Percentiles rank a stretch among this genome's conserved stretches.
Conservation (phyloP, 1,139 yeast species). For the Pichia cactophila region DNA sequence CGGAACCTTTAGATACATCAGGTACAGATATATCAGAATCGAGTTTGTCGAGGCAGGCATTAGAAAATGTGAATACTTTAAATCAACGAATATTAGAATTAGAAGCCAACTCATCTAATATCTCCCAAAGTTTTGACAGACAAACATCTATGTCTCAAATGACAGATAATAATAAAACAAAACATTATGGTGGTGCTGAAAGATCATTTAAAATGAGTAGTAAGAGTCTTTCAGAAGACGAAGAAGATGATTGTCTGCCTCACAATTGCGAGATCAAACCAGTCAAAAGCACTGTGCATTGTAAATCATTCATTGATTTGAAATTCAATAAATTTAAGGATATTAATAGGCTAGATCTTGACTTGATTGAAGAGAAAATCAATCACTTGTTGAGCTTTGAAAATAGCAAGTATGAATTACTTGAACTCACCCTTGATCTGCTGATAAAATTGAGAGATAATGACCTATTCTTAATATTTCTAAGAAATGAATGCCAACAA, state of each 20-base stretch:
- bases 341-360: constrained; percentile 4
- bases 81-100: constrained; percentile 6
- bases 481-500: neutral
- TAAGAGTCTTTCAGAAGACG: constrained; percentile 14
- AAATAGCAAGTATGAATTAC: neutral
- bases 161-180: neutral
- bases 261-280: too few relatives aligned
- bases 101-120: neutral
- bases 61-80: constrained; percentile 3
- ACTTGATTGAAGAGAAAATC: constrained; percentile 8
- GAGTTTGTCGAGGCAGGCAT: neutral
- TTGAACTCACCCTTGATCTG: constrained; percentile 4
- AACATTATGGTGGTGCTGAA: constrained; percentile 15
- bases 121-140: neutral
- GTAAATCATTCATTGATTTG: constrained; percentile 8
- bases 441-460: neutral
- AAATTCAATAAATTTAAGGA: neutral
- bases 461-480: neutral
- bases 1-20: too few relatives aligned
- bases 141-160: neutral
- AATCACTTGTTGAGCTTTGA: neutral
- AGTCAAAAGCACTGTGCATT: neutral
- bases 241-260: constrained; percentile 1
- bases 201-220: constrained; percentile 18
- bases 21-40: neutral